Evolutionary conservation across 1,139 yeast genomes (phyloP), one percentile per base, ranked within the genome.

Genomic region (Scheffersomyces insectosa): DNA sequence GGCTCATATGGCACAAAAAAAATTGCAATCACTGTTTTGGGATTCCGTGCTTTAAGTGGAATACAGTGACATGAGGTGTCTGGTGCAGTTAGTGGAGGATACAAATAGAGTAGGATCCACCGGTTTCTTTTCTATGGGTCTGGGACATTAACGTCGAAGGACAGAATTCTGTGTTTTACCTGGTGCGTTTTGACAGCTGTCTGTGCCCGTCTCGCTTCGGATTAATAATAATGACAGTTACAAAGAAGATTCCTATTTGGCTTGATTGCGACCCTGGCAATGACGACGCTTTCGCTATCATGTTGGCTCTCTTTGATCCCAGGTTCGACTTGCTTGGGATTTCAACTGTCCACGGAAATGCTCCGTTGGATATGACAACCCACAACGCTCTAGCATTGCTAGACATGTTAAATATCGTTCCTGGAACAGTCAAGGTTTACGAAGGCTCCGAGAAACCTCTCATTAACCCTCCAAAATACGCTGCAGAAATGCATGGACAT

Each of bases 251-350:
- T 15, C 91, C 91, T 1, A 56, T 88, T 5, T 87, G 97, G 96
- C 62, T 89, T n/a, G 97, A 89, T 65, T 89, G 96, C 59, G 97
- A 89, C 59, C 95, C 96, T 0, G 96, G 96, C 2, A 93, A 87
- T 55, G 97, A 89, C 59, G 97, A 89, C 57, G 87, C 89, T 2
- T 78, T 88, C 41, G 96, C 95, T 8, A 71, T 89, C 6, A 66
- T 87, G 14, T 55, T 89, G 33, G 80, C 88, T 0, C 67, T 80
- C 4, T 81, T 76, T 57, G 76, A 80, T 49, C 87, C 87, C 0
- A 65, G 73, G 33, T 79, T 83, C 59, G 59, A 80, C 9, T 65
- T 89, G 8, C 60, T 85, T 3, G 97, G 96, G 1, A 76, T 89
- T 27, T 85, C 95, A 14, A 85, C 96, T 0, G 88, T 86, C 6